Conservation (phyloP, 2,329 filamentous ascomycete species). For the Corinectria fuckeliana region DNA sequence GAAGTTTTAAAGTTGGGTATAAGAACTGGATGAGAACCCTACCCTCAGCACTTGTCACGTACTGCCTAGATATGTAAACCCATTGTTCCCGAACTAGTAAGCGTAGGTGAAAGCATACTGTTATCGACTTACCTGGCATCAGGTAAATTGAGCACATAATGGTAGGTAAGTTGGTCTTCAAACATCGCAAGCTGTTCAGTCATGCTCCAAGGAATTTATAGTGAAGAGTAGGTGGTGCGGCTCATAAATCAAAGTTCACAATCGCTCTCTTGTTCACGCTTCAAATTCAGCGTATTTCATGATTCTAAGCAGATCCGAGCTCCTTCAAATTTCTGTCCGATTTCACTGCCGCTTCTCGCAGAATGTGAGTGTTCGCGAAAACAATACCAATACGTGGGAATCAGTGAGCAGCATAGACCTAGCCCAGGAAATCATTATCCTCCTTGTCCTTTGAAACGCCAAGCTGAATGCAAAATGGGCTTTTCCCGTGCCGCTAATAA, state of each 20-base stretch:
- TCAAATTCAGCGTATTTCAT: neutral
- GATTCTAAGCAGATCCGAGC: neutral
- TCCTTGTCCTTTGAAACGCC: conserved; percentile 28
- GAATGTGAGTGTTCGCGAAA: neutral
- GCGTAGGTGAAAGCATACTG: too few relatives aligned
- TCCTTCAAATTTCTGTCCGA: neutral
- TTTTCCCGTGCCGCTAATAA: conserved; percentile 16
- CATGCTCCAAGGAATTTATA: neutral
- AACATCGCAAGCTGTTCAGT: too few relatives aligned
- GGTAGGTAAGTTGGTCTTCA: too few relatives aligned
- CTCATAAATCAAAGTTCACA: neutral
- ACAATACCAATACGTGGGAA: neutral
- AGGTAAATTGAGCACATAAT: too few relatives aligned
- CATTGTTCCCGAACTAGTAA: too few relatives aligned
- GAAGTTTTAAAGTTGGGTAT: too few relatives aligned
- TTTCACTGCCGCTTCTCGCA: neutral
- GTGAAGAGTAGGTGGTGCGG: neutral
- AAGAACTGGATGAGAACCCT: too few relatives aligned
- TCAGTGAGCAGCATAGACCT: neutral
- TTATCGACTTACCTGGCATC: too few relatives aligned
- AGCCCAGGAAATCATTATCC: conserved; percentile 25
- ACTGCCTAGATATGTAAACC: too few relatives aligned
- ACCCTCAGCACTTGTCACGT: too few relatives aligned
- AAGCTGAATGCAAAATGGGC: conserved; percentile 28
- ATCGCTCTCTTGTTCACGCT: neutral